These are phyloP conservation scores for Davidsoniella australis DNA, from an alignment of 2,329 filamentous ascomycete species.

Conservation along the genomic window DNA sequence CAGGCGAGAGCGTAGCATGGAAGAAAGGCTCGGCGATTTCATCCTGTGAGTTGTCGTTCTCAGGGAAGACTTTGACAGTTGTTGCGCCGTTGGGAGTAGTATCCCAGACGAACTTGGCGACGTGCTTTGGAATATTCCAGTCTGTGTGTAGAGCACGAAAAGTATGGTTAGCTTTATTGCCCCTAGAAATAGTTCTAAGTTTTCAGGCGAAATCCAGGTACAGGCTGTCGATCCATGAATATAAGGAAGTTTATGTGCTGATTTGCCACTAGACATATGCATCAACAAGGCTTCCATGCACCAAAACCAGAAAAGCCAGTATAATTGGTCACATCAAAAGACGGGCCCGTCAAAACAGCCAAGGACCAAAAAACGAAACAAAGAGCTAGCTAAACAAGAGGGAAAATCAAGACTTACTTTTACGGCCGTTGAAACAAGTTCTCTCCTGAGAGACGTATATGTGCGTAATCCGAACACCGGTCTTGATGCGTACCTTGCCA, in stretches of 20 bases:
- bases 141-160: conserved; percentile 18
- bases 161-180: too few relatives aligned
- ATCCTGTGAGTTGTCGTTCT: conserved; percentile 19
- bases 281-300: too few relatives aligned
- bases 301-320: too few relatives aligned
- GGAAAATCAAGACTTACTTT: conserved; percentile 21
- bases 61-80: conserved; percentile 28
- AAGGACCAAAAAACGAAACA: too few relatives aligned
- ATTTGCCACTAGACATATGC: too few relatives aligned
- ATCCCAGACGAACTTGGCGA: conserved; percentile 33
- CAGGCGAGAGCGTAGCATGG: conserved; percentile 26
- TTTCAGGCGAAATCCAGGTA: too few relatives aligned
- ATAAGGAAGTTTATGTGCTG: too few relatives aligned
- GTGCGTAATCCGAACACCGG: conserved; percentile 28
- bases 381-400: background rate
- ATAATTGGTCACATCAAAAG: too few relatives aligned
- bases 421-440: conserved; percentile 35
- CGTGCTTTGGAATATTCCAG: conserved; percentile 39
- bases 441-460: conserved; percentile 37
- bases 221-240: too few relatives aligned
- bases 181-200: too few relatives aligned
- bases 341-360: too few relatives aligned
- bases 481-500: conserved; percentile 19
- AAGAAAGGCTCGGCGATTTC: conserved; percentile 25
- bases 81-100: conserved; percentile 21